A percentile compares a stretch with the other conserved stretches of the same genome.
Evolutionary conservation across 345 rosid species (phyloP).

Genomic region (Salix udensis): DNA sequence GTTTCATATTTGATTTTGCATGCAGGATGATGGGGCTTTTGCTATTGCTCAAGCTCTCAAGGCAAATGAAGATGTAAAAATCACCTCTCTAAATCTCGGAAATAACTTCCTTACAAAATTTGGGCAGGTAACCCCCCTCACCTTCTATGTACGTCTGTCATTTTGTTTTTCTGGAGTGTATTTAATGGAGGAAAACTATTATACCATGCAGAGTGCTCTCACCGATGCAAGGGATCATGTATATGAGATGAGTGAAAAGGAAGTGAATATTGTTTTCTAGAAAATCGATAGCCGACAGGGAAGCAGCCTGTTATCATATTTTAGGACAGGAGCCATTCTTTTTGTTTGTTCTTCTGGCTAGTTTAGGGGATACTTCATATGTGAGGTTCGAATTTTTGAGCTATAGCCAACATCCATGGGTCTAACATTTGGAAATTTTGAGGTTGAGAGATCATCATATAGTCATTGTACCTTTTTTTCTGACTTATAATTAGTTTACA

Average conservation of each 20-base stretch:
- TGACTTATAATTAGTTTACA: neutral
- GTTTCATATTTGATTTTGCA: constrained; percentile 13
- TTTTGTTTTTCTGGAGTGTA: neutral
- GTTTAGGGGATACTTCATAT: constrained; percentile 5
- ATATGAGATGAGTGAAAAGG: constrained; percentile 87
- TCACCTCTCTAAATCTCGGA: constrained; percentile 72
- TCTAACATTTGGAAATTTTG: constrained; percentile 11
- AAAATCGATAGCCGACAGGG: constrained; percentile 4
- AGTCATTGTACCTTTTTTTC: neutral
- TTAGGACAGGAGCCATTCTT: constrained; percentile 1
- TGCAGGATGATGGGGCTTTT: constrained; percentile 92
- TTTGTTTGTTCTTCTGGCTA: constrained; percentile 18
- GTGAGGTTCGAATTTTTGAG: neutral
- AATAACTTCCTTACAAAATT: constrained; percentile 89
- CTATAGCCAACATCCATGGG: neutral
- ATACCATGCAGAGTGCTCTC: constrained; percentile 66
- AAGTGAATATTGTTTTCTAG: constrained; percentile 81
- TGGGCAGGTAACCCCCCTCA: constrained; percentile 61
- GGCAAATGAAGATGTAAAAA: constrained; percentile 82
- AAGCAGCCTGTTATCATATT: neutral
- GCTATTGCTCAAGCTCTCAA: constrained; percentile 93
- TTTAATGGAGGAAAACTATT: neutral
- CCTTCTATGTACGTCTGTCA: neutral
- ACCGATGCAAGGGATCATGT: constrained; percentile 91
- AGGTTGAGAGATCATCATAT: neutral